These are phyloP conservation scores for Coemansia sp. DNA, from an alignment of 192 early-diverging fungal genomes.

Conservation along the genomic window DNA sequence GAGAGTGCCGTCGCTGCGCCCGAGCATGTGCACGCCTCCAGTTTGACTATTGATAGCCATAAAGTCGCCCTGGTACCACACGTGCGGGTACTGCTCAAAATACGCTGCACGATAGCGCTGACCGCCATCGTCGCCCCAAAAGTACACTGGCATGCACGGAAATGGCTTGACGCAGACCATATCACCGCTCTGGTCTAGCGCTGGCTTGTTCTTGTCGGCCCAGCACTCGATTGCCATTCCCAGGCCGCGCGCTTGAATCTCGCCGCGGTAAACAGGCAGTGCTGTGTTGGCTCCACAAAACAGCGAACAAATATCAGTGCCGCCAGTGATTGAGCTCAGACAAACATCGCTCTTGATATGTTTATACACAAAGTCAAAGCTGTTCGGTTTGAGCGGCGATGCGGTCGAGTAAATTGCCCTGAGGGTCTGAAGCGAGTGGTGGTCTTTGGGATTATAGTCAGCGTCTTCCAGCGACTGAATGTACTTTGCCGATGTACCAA, in stretches of 20 bases:
- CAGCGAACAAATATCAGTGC: slow-evolving; percentile 95
- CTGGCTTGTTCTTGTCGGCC: slow-evolving; percentile 61
- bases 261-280: slow-evolving; percentile 90
- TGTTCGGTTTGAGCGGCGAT: slow-evolving; percentile 89
- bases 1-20: slow-evolving; percentile 86
- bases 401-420: slow-evolving; percentile 90
- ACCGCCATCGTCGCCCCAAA: slow-evolving; percentile 80
- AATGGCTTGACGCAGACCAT: slow-evolving; percentile 91
- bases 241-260: slow-evolving; percentile 88
- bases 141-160: slow-evolving; percentile 96
- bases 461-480: slow-evolving; percentile 85
- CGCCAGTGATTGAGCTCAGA: slow-evolving; percentile 93
- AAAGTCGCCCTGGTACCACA: slow-evolving; percentile 99
- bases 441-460: slow-evolving; percentile 61
- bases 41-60: slow-evolving; percentile 80
- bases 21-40: slow-evolving; percentile 93
- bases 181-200: slow-evolving; percentile 78
- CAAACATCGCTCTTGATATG: slow-evolving; percentile 83
- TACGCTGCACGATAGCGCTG: slow-evolving; percentile 84
- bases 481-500: slow-evolving; percentile 96
- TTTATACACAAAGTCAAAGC: slow-evolving; percentile 88
- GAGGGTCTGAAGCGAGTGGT: slow-evolving; percentile 64
- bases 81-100: slow-evolving; percentile 77
- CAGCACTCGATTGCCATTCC: slow-evolving; percentile 97
- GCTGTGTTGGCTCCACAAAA: slow-evolving; percentile 90